Percentiles rank a stretch among this genome's conserved stretches.
Conservation (phyloP, 257 asterid genomes). For the Fraxinus cuspidata region DNA sequence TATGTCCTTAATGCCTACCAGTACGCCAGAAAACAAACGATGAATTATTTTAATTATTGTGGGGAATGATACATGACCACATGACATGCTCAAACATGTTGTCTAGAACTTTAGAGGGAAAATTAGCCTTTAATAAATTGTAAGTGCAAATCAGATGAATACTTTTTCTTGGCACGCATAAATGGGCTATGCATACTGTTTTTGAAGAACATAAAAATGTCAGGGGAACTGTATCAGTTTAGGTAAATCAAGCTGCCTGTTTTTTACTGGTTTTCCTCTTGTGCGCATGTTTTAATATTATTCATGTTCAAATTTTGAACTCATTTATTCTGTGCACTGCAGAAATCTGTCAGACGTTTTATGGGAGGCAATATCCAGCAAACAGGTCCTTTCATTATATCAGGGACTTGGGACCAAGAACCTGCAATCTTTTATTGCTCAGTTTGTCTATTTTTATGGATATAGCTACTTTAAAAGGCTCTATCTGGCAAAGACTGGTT, state of each 20-base stretch:
- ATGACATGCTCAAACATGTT: neutral
- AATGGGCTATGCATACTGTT: neutral
- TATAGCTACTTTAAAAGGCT: constrained; percentile 83
- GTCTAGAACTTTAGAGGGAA: neutral
- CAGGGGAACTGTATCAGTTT: neutral
- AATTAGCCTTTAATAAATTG: neutral
- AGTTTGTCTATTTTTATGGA: constrained; percentile 84
- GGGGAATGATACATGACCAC: neutral
- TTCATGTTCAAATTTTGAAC: neutral
- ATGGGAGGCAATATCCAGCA: constrained; percentile 63
- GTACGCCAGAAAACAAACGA: neutral
- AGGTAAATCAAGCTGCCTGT: neutral
- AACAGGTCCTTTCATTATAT: constrained; percentile 66
- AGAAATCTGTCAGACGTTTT: constrained; percentile 69
- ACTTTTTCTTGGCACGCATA: neutral
- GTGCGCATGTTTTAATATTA: neutral
- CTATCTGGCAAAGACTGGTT: constrained; percentile 68
- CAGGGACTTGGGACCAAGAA: constrained; percentile 93
- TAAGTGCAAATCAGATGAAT: neutral
- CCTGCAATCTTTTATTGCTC: constrained; percentile 80
- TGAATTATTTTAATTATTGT: too few relatives aligned
- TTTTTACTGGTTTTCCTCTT: neutral
- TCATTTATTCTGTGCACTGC: constrained; percentile 20
- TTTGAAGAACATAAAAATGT: neutral
- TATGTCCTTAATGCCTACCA: neutral